Evolutionary conservation across 202 grass and related monocot genomes (phyloP), one percentile per base, ranked within the genome.

Genomic region (Saccharum hybrid): DNA sequence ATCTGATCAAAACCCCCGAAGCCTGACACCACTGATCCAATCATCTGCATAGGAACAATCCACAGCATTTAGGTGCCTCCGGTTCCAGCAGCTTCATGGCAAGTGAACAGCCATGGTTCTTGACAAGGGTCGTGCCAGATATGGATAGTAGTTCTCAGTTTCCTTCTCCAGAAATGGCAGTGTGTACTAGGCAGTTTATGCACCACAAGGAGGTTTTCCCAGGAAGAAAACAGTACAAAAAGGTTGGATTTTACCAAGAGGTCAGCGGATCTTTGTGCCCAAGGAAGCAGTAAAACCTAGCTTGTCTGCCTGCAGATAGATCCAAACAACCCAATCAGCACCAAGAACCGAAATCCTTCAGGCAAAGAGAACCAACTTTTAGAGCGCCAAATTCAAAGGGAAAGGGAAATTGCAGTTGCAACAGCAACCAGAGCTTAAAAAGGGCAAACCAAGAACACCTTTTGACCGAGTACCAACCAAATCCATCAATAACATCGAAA

Each of bases 291-390:
- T 39, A 40, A 84, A 69, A 76, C 36, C 76, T 66, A 86, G 57
- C 59, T 66, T 73, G 81, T 74, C 61, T n/a, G 54, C 76, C 76
- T 86, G 84, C 34, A 85, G 39, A 63, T 74, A 78, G 14, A 80
- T 43, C 68, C 56, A 64, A 72, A 54, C 76, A 74, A 72, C 42
- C 19, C 42, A 49, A 74, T 79, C 59, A 80, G 68, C 26, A 72
- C 63, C 38, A 64, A 66, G 6, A 66, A 73, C 16, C 33, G 12
- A 67, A 67, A 80, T 65, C 74, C 19, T 72, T 51, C 37, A 51
- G 19, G 39, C 30, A 48, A 73, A 85, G 51, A 63, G 13, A 45
- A 64, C 30, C 10, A 73, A 63, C 56, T 36, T 48, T 46, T 63
- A 72, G n/a, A 63, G 39, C 39, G 30, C 49, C 9, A 34, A 81